These are phyloP conservation scores for Aureobasidium sp. DNA, from an alignment of 2,329 filamentous ascomycete species.

Conservation along the genomic window DNA sequence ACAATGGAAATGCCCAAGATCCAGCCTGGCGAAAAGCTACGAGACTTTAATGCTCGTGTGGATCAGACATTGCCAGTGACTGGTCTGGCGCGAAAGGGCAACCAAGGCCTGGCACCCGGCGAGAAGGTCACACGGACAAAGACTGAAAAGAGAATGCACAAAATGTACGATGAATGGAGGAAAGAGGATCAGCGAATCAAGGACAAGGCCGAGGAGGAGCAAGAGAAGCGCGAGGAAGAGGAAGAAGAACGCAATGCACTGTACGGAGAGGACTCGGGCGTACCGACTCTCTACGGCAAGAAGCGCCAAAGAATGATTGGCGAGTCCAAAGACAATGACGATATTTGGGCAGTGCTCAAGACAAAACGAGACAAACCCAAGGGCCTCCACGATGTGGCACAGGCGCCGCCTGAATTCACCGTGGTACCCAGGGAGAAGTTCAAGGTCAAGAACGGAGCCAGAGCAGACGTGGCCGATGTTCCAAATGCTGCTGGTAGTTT, in stretches of 20 bases:
- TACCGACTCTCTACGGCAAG: conserved; percentile 46
- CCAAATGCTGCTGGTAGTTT: conserved; percentile 63
- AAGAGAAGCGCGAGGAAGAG: conserved; percentile 54
- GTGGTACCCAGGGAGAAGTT: conserved; percentile 55
- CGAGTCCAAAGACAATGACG: conserved; percentile 49
- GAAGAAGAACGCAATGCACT: conserved; percentile 55
- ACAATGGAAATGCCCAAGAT: conserved; percentile 54
- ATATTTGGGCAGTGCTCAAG: conserved; percentile 71
- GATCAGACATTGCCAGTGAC: conserved; percentile 73
- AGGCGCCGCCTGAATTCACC: conserved; percentile 67
- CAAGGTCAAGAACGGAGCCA: conserved; percentile 55
- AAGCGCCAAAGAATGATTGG: conserved; percentile 37
- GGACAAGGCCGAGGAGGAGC: conserved; percentile 66
- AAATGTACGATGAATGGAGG: conserved; percentile 53
- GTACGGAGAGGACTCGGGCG: conserved; percentile 55
- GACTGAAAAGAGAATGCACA: conserved; percentile 71
- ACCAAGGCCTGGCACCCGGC: conserved; percentile 55
- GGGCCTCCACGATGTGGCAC: conserved; percentile 51
- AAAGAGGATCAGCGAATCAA: conserved; percentile 72
- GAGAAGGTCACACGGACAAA: conserved; percentile 64
- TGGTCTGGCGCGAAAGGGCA: conserved; percentile 53
- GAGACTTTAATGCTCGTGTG: conserved; percentile 74
- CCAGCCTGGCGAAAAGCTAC: conserved; percentile 71
- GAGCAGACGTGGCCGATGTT: conserved; percentile 59
- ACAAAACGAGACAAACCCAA: conserved; percentile 51